Evolutionary conservation across 2,329 filamentous ascomycete species (phyloP).

Genomic region (Colletotrichum sp.): DNA sequence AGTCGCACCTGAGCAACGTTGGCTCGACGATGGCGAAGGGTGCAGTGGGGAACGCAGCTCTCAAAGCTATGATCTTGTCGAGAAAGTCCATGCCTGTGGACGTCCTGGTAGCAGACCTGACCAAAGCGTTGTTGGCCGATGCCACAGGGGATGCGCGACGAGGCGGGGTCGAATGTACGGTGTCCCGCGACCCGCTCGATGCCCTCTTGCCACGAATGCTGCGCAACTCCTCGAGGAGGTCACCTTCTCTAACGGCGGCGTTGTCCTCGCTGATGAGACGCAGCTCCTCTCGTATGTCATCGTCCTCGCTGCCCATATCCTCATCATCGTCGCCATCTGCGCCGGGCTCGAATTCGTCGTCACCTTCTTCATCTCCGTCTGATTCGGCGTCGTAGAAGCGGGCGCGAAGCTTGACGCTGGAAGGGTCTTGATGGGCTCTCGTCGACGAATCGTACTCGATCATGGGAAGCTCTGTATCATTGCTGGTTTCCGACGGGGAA

Average conservation of each 20-base stretch:
- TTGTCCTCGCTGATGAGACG: conserved; percentile 47
- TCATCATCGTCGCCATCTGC: conserved; percentile 20
- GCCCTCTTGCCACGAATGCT: not conserved
- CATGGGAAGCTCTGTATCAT: conserved; percentile 26
- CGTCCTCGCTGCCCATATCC: conserved; percentile 21
- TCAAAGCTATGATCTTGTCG: conserved; percentile 41
- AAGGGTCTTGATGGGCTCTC: conserved; percentile 19
- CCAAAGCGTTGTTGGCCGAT: conserved; percentile 1
- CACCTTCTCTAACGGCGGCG: conserved; percentile 28
- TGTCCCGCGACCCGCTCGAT: not conserved
- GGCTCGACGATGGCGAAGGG: conserved; percentile 38
- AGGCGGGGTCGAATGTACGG: not conserved
- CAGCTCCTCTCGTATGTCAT: conserved; percentile 41
- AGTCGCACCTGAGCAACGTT: conserved; percentile 35
- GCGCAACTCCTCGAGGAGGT: conserved; percentile 18
- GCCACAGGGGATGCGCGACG: not conserved
- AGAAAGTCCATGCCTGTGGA: conserved; percentile 22
- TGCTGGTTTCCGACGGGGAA: conserved; percentile 35
- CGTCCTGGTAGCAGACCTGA: not conserved
- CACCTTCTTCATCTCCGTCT: conserved; percentile 27
- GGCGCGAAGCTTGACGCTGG: conserved; percentile 28
- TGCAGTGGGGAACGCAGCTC: conserved; percentile 48
- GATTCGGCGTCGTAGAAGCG: conserved; percentile 36
- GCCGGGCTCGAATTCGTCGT: conserved; percentile 23
- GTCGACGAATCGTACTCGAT: conserved; percentile 22